Conservation (phyloP, 1,139 yeast genomes). For the Saccharomycopsis phalli region DNA sequence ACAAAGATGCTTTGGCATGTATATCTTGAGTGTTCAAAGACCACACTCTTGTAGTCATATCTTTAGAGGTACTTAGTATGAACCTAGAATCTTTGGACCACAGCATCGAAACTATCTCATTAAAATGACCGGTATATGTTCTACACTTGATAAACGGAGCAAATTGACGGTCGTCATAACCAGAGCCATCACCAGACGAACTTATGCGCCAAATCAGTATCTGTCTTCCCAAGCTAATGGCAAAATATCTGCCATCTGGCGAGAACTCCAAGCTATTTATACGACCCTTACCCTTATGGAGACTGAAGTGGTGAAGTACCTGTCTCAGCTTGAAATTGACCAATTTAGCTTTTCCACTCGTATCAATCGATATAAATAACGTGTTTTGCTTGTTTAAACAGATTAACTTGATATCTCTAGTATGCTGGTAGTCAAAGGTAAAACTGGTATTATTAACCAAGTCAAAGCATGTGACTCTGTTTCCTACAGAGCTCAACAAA, state of each 20-base stretch:
- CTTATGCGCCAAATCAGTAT: conserved; percentile 96
- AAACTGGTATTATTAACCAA: conserved; percentile 74
- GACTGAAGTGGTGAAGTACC: conserved; percentile 92
- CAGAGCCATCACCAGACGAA: conserved; percentile 39
- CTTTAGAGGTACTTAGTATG: conserved; percentile 79
- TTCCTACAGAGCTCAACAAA: conserved; percentile 88
- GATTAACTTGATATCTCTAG: conserved; percentile 70
- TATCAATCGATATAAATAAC: conserved; percentile 75
- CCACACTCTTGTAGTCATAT: conserved; percentile 81
- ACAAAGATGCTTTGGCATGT: conserved; percentile 73
- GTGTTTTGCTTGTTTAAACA: conserved; percentile 82
- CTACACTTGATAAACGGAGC: conserved; percentile 92
- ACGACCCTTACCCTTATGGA: conserved; percentile 52
- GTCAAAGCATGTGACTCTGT: conserved; percentile 84
- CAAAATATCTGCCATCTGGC: conserved; percentile 83
- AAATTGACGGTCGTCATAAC: conserved; percentile 56
- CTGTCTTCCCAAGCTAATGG: conserved; percentile 74
- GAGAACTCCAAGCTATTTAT: conserved; percentile 75
- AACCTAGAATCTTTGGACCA: conserved; percentile 93
- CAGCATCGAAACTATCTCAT: conserved; percentile 64
- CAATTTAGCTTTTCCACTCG: conserved; percentile 86
- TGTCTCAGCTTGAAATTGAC: conserved; percentile 78
- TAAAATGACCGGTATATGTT: conserved; percentile 87
- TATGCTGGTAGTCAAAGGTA: conserved; percentile 88
- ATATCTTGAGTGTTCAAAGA: conserved; percentile 69